Evolutionary conservation across 2,329 filamentous ascomycete genomes (phyloP), one percentile per base, ranked within the genome.

Genomic region (Fonsecaea pugnacius): DNA sequence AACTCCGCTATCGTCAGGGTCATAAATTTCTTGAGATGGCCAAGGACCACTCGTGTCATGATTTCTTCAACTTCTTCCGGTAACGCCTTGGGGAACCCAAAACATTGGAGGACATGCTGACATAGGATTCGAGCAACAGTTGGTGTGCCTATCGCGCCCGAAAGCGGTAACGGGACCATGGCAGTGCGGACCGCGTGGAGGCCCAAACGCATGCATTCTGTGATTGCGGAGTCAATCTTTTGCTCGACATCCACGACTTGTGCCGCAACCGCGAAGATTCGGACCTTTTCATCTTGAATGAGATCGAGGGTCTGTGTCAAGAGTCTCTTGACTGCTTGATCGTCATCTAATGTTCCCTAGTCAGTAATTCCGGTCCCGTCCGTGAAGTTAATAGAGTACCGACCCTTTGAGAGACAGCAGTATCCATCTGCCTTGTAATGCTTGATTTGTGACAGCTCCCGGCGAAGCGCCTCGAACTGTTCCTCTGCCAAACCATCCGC

Each of bases 181-280:
- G 74, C 72, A 7, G 69, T 72, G 12, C 72, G 67, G 60, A 75
- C 61, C 33, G 72, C 69, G 35, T 70, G 66, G 43, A 69, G 72
- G 59, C 73, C 74, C 18, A 73, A 70, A 24, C 72, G 69, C 70
- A 74, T 74, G 50, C 72, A 70, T 69, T 76, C 73, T 68, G 67
- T 70, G 43, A 75, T 66, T 30, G 74, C 74, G 53, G 73, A 66
- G 63, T 76, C 73, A 68, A 76, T 71, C 65, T 76, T 76, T 56
- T 75, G 72, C 63, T 75, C 73, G 61, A 75, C 74, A 60, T 72
- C 70, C 6, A 72, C 70, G 35, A 74, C 72, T 67, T 76, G 74
- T n/a, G 74, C 73, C 30, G 72, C 71, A 33, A 76, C 71, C 64
- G 73, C 75, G 67, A 75, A 72, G 52, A 75, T 61, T 67, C 73